These are phyloP conservation scores for Juglanconis juglandina DNA, from an alignment of 2,329 filamentous ascomycete species.

Conservation along the genomic window DNA sequence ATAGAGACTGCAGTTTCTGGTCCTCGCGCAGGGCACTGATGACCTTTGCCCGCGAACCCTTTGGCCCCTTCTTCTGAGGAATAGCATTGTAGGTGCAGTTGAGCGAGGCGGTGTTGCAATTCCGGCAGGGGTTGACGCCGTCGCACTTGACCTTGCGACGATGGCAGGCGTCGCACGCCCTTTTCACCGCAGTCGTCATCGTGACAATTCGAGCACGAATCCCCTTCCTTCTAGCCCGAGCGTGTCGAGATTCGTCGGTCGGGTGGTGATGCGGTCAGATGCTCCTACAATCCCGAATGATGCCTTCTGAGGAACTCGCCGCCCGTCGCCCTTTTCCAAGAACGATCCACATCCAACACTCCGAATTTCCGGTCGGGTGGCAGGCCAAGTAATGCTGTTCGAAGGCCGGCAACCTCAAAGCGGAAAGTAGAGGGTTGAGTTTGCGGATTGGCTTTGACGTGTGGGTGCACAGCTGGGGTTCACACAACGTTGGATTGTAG, in stretches of 20 bases:
- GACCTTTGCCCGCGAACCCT: slow-evolving; percentile 70
- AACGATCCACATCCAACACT: background rate
- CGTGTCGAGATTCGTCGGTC: background rate
- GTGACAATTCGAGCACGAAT: slow-evolving; percentile 4
- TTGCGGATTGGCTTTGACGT: background rate
- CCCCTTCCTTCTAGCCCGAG: background rate
- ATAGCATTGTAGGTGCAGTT: slow-evolving; percentile 72
- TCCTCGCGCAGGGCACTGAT: slow-evolving; percentile 70
- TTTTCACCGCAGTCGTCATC: slow-evolving; percentile 53
- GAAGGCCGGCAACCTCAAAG: background rate
- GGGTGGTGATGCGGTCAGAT: background rate
- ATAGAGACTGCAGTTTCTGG: slow-evolving; percentile 63
- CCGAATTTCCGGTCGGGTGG: background rate
- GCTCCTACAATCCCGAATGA: background rate
- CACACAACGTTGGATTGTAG: slow-evolving; percentile 8
- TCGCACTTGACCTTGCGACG: slow-evolving; percentile 73
- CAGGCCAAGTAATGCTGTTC: background rate
- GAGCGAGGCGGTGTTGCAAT: slow-evolving; percentile 64
- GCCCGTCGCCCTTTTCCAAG: background rate
- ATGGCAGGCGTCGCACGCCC: slow-evolving; percentile 71
- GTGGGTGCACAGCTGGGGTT: slow-evolving; percentile 12
- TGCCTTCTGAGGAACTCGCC: background rate
- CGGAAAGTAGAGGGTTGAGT: background rate
- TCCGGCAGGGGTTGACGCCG: slow-evolving; percentile 66
- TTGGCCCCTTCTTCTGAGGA: slow-evolving; percentile 73